Evolutionary conservation across 1,284 basidiomycete species (phyloP).

Genomic region (Cutaneotrichosporon sp.): DNA sequence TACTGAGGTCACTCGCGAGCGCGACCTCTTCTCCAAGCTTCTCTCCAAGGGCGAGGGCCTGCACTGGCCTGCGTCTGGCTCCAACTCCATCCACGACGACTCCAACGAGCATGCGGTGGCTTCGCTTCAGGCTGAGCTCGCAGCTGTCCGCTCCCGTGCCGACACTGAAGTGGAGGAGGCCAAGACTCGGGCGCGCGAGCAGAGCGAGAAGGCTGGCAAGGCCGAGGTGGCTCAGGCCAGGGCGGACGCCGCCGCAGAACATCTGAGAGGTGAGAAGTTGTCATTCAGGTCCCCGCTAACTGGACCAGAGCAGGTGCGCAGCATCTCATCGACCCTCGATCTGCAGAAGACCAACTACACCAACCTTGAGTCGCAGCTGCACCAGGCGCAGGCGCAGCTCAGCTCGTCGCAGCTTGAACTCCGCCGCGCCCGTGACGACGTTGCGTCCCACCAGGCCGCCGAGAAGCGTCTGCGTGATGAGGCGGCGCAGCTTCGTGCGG

Average conservation of each 20-base stretch:
- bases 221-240: slow-evolving; percentile 72
- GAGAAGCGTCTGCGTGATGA: slow-evolving; percentile 80
- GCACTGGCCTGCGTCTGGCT: slow-evolving; percentile 29
- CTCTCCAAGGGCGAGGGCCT: slow-evolving; percentile 55
- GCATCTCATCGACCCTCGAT: slow-evolving; percentile 43
- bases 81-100: slow-evolving; percentile 19
- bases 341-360: slow-evolving; percentile 48
- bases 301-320: slow-evolving; percentile 49
- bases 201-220: slow-evolving; percentile 66
- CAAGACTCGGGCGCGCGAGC: slow-evolving; percentile 67
- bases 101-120: slow-evolving; percentile 30
- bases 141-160: slow-evolving; percentile 67
- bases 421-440: slow-evolving; percentile 46
- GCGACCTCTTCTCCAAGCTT: slow-evolving; percentile 81
- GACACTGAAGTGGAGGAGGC: slow-evolving; percentile 67
- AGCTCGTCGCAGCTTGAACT: slow-evolving; percentile 40
- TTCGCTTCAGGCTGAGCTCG: slow-evolving; percentile 56
- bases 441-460: slow-evolving; percentile 57
- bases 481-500: slow-evolving; percentile 78
- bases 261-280: slow-evolving; percentile 63
- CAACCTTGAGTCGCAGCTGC: slow-evolving; percentile 40
- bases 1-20: slow-evolving; percentile 78
- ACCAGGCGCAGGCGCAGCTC: slow-evolving; percentile 41
- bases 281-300: slow-evolving; percentile 14
- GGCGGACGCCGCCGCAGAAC: slow-evolving; percentile 72